A percentile compares a stretch with the other conserved stretches of the same genome.
Evolutionary conservation across 225 moss, liverwort and hornwort species (phyloP).

Genomic region (Rhytidiadelphus loreus): DNA sequence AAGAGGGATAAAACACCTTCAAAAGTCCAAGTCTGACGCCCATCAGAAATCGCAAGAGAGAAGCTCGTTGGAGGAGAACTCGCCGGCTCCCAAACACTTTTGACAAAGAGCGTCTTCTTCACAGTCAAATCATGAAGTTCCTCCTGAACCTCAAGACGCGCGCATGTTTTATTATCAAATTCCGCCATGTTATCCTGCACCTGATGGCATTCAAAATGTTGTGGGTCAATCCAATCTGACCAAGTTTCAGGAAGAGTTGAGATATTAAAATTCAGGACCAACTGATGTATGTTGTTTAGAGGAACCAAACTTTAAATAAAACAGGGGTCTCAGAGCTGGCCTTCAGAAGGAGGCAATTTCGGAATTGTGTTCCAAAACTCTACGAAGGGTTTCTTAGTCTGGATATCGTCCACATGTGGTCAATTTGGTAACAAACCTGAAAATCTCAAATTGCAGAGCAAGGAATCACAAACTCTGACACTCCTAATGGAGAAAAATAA

Average conservation of each 20-base stretch:
- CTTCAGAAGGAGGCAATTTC: background rate
- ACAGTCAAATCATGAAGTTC: background rate
- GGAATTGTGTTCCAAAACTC: background rate
- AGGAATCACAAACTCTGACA: background rate
- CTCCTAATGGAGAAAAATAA: too few species aligned
- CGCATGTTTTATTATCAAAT: constrained; percentile 9
- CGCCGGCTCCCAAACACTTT: constrained; percentile 7
- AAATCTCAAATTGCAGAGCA: background rate
- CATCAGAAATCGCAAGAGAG: constrained; percentile 7
- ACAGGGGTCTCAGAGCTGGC: background rate
- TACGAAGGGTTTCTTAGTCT: background rate
- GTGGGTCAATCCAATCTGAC: background rate
- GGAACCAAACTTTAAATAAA: background rate
- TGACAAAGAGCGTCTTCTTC: constrained; percentile 19
- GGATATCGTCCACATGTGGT: background rate
- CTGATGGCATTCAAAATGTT: background rate
- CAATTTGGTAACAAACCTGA: background rate
- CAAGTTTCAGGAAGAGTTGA: background rate
- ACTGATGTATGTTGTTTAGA: background rate
- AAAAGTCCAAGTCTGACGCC: constrained; percentile 24
- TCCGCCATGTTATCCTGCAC: background rate
- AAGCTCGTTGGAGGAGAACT: constrained; percentile 5
- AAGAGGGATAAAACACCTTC: constrained; percentile 1
- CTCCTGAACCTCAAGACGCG: constrained; percentile 8
- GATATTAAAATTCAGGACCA: background rate